These are phyloP conservation scores for Epichloe hybrida DNA, from an alignment of 2,329 filamentous ascomycete species.

Conservation along the genomic window DNA sequence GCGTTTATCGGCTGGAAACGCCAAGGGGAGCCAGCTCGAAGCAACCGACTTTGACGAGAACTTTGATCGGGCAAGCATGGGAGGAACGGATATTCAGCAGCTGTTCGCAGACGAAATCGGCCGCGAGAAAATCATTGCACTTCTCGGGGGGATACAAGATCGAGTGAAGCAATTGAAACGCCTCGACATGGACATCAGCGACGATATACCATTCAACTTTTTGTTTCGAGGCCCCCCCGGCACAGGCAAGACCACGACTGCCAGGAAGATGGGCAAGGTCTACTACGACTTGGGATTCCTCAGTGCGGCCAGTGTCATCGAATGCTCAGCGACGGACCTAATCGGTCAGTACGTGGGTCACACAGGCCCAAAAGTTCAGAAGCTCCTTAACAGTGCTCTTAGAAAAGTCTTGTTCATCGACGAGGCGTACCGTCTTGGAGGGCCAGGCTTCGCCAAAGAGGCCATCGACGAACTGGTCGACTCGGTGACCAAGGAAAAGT, in stretches of 20 bases:
- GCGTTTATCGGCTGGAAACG: slow-evolving; percentile 11
- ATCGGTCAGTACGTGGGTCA: slow-evolving; percentile 57
- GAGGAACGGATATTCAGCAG: slow-evolving; percentile 28
- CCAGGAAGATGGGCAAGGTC: slow-evolving; percentile 60
- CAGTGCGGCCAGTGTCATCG: slow-evolving; percentile 41
- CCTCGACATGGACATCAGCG: slow-evolving; percentile 14
- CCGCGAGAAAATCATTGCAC: slow-evolving; percentile 36
- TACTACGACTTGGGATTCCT: slow-evolving; percentile 66
- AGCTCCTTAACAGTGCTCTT: slow-evolving; percentile 43
- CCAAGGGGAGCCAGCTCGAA: slow-evolving; percentile 52
- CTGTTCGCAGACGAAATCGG: slow-evolving; percentile 49
- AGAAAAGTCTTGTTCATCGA: slow-evolving; percentile 60
- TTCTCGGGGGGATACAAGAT: slow-evolving; percentile 40
- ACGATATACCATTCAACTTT: slow-evolving; percentile 51
- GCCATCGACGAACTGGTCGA: slow-evolving; percentile 41
- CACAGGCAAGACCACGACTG: slow-evolving; percentile 62
- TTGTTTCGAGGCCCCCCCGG: slow-evolving; percentile 54
- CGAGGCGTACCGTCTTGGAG: slow-evolving; percentile 52
- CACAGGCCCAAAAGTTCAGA: slow-evolving; percentile 51
- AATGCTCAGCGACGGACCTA: slow-evolving; percentile 55
- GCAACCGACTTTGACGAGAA: slow-evolving; percentile 63
- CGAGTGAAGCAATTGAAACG: slow-evolving; percentile 8
- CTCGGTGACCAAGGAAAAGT: slow-evolving; percentile 40
- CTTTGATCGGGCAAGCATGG: slow-evolving; percentile 30
- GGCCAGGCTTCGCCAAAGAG: slow-evolving; percentile 43